These are phyloP conservation scores for Taxillus chinensis DNA, from an alignment of 164 flowering plant species.

Conservation along the genomic window DNA sequence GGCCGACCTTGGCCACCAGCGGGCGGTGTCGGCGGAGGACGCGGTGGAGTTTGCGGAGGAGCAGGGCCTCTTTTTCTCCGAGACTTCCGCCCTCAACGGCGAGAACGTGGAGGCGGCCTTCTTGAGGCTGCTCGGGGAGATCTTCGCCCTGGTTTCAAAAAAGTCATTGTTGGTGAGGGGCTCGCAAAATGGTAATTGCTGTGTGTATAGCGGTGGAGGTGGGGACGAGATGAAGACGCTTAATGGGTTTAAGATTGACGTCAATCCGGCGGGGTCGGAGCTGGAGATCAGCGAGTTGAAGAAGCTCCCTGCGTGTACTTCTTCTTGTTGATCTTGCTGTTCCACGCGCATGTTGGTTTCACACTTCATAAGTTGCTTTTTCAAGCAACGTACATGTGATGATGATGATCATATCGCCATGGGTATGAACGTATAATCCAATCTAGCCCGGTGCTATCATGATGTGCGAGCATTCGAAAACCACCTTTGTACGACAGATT, in stretches of 20 bases:
- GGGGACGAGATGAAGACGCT: conserved; percentile 2
- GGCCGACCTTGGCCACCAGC: conserved; percentile 41
- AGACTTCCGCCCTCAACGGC: conserved; percentile 57
- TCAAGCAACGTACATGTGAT: too few relatives aligned
- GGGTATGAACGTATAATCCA: too few relatives aligned
- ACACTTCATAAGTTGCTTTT: too few relatives aligned
- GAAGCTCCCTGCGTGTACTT: conserved; percentile 48
- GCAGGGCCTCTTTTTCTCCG: conserved; percentile 53
- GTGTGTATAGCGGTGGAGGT: conserved; percentile 8
- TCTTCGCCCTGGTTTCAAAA: conserved; percentile 32
- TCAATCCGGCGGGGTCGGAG: conserved; percentile 27
- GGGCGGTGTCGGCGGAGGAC: conserved; percentile 46
- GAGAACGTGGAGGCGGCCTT: conserved; percentile 58
- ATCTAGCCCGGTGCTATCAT: too few relatives aligned
- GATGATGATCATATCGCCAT: too few relatives aligned
- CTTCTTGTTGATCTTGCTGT: conserved; percentile 13
- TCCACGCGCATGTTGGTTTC: too few relatives aligned
- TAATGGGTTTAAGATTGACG: conserved; percentile 43
- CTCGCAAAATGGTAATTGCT: conserved; percentile 6
- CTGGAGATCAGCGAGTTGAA: conserved; percentile 57
- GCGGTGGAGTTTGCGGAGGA: conserved; percentile 53
- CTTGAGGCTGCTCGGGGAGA: conserved; percentile 37
- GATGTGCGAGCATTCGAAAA: too few relatives aligned
- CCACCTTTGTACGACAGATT: too few relatives aligned
- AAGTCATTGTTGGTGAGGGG: conserved; percentile 21